Evolutionary conservation across 2,329 filamentous ascomycete species (phyloP).

Genomic region (Aureobasidium musti): DNA sequence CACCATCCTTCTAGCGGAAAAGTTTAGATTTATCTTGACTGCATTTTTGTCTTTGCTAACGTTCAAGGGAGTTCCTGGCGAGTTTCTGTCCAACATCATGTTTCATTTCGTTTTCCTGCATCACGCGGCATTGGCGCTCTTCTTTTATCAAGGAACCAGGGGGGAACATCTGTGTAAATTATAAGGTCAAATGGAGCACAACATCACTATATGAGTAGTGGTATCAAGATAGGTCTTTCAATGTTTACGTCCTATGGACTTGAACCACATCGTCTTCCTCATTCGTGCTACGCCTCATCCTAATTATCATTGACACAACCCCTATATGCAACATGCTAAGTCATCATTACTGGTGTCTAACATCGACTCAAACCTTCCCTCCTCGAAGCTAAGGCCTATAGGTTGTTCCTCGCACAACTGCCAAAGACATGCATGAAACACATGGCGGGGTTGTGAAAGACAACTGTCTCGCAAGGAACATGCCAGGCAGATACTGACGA

Average conservation of each 20-base stretch:
- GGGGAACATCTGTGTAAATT: not conserved
- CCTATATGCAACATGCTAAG: not conserved
- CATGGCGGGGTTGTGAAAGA: not conserved
- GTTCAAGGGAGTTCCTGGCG: not conserved
- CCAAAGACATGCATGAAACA: not conserved
- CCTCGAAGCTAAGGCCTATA: not conserved
- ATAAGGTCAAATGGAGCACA: not conserved
- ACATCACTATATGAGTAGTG: not conserved
- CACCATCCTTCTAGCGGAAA: not conserved
- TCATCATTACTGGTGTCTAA: not conserved
- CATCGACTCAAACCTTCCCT: not conserved
- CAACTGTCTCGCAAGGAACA: conserved; percentile 7
- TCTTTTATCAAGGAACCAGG: not conserved
- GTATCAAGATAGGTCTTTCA: conserved; percentile 10
- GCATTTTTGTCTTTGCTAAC: not conserved
- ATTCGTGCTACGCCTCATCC: not conserved
- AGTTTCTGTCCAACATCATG: not conserved
- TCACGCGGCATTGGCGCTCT: not conserved
- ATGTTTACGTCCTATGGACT: conserved; percentile 4
- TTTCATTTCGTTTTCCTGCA: not conserved
- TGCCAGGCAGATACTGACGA: not conserved
- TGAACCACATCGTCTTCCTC: not conserved
- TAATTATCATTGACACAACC: not conserved
- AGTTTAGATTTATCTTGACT: not conserved
- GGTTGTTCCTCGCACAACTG: not conserved